Base-by-base conservation (phyloP, 805 yeast genomes). In the Zygosaccharomyces siamensis region DNA sequence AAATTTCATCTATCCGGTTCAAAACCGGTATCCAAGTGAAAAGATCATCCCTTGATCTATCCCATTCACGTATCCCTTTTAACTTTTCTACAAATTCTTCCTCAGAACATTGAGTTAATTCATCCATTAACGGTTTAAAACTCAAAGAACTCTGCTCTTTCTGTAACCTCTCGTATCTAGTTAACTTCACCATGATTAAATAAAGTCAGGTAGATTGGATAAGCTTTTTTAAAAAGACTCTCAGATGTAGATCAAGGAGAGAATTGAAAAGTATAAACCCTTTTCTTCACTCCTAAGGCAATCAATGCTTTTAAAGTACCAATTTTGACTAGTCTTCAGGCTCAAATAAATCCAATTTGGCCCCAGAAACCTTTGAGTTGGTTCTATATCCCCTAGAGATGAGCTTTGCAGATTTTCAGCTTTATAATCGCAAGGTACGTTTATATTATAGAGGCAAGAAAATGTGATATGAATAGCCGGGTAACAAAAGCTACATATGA, bases 11-110 rank as follows among this genome's bases (percentile, higher is more conserved):
- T 60, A 90, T 80, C 57, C 83, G 73, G 64, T 89, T 85, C 57
- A 92, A 71, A 1, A 87, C 80, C 0, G 84, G 77, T 26, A 86
- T 78, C 93, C 96, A 90, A 50, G 82, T 83, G 51, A 76, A 76
- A 30, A 92, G 66, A 56, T 87, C 85, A 32, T 85, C 86, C 51
- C 80, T 72, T 7, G 88, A 83, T 21, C 82, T 69, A 27, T 76
- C 76, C 89, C 89, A 83, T 14, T 57, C 61, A 51, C 72, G 57
- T 50, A 77, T 70, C 2, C 52, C 52, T 11, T 60, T 60, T 45
- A 81, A 60, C 37, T 67, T 59, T 3, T 52, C 50, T 1, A 81
- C 70, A 41, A 83, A 72, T 10, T 71, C 72, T 10, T 60, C 58
- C 6, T 67, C 62, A 3, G 70, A 53, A 47, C 77, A 70, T 5